A percentile compares a stretch with the other conserved stretches of the same genome.
These are phyloP conservation scores for Chondrus crispus DNA, from an alignment of 23 red algal species.

Conservation along the genomic window DNA sequence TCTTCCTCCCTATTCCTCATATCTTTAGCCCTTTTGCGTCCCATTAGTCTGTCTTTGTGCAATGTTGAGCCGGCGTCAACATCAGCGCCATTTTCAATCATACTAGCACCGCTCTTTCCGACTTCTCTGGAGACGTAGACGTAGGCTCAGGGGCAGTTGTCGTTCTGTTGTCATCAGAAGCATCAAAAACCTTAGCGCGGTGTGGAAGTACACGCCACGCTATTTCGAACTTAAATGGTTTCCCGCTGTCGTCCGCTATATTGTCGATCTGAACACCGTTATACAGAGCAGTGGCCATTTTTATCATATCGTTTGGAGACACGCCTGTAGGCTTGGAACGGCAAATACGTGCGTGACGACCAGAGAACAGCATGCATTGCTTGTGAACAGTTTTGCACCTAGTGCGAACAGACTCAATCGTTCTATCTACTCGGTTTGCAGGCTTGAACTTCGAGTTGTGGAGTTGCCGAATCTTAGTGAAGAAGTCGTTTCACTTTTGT, in stretches of 20 bases:
- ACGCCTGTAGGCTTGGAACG: not conserved
- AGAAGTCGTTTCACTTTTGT: not conserved
- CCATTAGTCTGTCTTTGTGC: not conserved
- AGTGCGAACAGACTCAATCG: not conserved
- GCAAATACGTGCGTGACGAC: not conserved
- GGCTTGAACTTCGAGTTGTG: not conserved
- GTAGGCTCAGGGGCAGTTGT: too few species aligned
- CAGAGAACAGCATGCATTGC: not conserved
- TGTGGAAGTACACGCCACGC: not conserved
- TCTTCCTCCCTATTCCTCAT: not conserved
- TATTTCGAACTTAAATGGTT: not conserved
- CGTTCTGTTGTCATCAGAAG: not conserved
- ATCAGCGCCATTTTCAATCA: not conserved
- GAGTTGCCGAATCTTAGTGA: not conserved
- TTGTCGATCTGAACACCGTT: not conserved
- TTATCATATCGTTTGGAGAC: not conserved
- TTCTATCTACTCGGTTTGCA: not conserved
- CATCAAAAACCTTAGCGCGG: not conserved
- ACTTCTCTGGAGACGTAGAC: not conserved
- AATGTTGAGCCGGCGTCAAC: not conserved
- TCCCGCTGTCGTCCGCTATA: not conserved
- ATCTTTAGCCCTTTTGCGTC: not conserved
- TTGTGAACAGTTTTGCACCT: not conserved
- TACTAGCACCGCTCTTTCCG: not conserved
- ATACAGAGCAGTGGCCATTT: not conserved